Evolutionary conservation across 78 protist species (phyloP).

Genomic region (Pigoraptor vietnamica): DNA sequence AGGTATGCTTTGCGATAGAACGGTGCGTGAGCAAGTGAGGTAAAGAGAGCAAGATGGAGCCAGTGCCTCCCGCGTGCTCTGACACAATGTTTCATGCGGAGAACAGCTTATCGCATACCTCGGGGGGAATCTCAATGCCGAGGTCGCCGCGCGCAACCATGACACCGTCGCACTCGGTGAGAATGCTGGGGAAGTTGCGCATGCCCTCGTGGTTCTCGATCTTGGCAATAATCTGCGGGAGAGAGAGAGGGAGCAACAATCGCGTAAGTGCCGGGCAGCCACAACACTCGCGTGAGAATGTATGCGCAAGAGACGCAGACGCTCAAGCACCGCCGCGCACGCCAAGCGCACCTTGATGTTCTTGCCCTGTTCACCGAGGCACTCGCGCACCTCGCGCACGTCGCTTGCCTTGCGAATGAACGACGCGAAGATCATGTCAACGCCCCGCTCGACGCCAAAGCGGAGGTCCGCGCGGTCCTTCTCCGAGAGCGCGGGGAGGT

Average conservation of each 20-base stretch:
- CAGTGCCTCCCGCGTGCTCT: too few species aligned
- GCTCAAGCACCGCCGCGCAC: too few species aligned
- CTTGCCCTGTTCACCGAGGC: slow-evolving; percentile 36
- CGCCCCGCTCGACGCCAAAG: slow-evolving; percentile 40
- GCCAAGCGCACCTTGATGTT: too few species aligned
- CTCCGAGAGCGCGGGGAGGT: slow-evolving; percentile 68
- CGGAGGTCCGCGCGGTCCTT: slow-evolving; percentile 66
- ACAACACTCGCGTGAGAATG: too few species aligned
- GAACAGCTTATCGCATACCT: too few species aligned
- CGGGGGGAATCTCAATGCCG: slow-evolving; percentile 78
- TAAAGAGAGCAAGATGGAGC: too few species aligned
- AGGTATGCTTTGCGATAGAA: too few species aligned
- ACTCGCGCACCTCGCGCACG: slow-evolving; percentile 33
- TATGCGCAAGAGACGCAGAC: too few species aligned
- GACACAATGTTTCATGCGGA: too few species aligned
- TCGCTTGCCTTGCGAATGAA: slow-evolving; percentile 64
- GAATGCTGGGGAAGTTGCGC: slow-evolving; percentile 68
- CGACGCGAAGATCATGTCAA: slow-evolving; percentile 79
- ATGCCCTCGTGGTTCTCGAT: slow-evolving; percentile 82
- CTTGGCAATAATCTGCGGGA: slow-evolving; percentile 84
- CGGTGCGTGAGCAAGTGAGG: too few species aligned
- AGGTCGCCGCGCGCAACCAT: slow-evolving; percentile 97
- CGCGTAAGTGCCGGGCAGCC: too few species aligned
- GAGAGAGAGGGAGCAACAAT: too few species aligned
- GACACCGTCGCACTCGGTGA: slow-evolving; percentile 72